Evolutionary conservation across 139 green algal species (phyloP).

Genomic region (Gonium pectorale): DNA sequence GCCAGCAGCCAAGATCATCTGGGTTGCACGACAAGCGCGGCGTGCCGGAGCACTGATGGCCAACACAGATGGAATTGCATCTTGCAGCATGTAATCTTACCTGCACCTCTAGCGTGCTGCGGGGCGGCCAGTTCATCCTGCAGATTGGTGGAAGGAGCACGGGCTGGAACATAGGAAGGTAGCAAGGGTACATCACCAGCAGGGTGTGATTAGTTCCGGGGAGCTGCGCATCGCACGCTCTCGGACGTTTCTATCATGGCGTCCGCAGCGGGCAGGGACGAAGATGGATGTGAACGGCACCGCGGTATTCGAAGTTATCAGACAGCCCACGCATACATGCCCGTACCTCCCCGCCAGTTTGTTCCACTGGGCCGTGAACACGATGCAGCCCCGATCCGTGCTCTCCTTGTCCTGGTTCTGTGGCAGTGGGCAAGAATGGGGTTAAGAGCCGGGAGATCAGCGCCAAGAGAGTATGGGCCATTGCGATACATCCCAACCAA

Average conservation of each 20-base stretch:
- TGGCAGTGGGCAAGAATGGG: not conserved
- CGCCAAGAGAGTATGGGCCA: not conserved
- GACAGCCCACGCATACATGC: not conserved
- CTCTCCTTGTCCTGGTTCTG: not conserved
- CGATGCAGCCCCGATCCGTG: conserved; percentile 12
- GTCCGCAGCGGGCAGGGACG: too few species aligned
- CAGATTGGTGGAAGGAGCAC: not conserved
- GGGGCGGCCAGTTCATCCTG: not conserved
- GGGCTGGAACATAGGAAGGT: not conserved
- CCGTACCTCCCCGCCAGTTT: not conserved
- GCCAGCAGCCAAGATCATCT: too few species aligned
- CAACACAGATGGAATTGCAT: too few species aligned
- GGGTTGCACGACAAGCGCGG: too few species aligned
- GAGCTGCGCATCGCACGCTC: too few species aligned
- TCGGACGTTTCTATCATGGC: too few species aligned
- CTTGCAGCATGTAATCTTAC: too few species aligned
- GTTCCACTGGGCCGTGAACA: conserved; percentile 20
- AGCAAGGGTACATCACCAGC: too few species aligned
- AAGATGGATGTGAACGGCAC: not conserved
- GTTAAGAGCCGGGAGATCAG: not conserved
- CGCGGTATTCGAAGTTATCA: not conserved
- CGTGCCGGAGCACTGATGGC: too few species aligned
- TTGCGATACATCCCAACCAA: too few species aligned
- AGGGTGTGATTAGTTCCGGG: too few species aligned
- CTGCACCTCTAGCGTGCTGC: conserved; percentile 12